Percentiles rank a stretch among this genome's conserved stretches.
Evolutionary conservation across 306 rosid genomes (phyloP).

Genomic region (Citrullus amarus): DNA sequence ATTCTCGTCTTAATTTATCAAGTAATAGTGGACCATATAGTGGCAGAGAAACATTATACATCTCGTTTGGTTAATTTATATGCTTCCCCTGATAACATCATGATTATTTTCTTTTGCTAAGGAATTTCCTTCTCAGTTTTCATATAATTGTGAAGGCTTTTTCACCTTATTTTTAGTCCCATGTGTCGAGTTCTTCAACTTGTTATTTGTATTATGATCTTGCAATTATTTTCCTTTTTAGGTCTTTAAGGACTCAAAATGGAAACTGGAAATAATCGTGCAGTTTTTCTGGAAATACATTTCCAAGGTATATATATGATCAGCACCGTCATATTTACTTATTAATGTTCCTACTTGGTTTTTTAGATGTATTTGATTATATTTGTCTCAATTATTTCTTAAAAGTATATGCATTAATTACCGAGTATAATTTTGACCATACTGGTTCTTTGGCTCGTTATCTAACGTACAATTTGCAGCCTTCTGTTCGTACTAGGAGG

Average conservation of each 20-base stretch:
- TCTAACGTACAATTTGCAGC: constrained; percentile 28
- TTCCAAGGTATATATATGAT: constrained; percentile 38
- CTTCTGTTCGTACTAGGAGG: constrained; percentile 67
- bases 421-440: background rate
- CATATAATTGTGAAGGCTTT: background rate
- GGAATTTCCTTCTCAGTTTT: background rate
- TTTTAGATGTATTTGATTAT: background rate
- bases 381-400: background rate
- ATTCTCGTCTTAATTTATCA: background rate
- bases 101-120: background rate
- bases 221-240: constrained; percentile 15
- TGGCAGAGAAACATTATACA: background rate
- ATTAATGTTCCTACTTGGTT: background rate
- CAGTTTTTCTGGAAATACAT: constrained; percentile 74
- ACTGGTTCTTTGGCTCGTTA: background rate
- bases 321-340: background rate
- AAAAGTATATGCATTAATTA: background rate
- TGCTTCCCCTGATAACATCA: background rate
- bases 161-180: background rate
- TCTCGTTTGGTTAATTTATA: background rate
- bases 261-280: constrained; percentile 78
- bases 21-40: background rate
- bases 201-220: constrained; percentile 10
- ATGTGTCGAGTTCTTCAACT: background rate
- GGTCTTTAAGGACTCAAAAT: constrained; percentile 52